These are phyloP conservation scores for Trichophyton simii DNA, from an alignment of 2,329 filamentous ascomycete genomes.

Conservation along the genomic window DNA sequence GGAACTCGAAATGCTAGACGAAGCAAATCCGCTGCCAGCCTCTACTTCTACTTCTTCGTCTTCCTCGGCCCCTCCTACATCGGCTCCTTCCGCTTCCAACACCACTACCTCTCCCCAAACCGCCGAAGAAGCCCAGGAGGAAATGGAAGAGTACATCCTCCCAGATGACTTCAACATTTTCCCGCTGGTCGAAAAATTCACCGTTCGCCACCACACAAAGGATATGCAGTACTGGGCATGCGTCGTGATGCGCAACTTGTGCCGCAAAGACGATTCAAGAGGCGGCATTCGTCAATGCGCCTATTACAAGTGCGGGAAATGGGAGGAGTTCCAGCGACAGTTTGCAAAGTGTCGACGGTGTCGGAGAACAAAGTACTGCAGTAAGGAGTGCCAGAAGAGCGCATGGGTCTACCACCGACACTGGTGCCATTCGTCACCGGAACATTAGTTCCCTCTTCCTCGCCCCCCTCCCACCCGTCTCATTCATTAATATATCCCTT, in stretches of 20 bases:
- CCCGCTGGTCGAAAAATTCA: slow-evolving; percentile 95
- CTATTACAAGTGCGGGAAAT: slow-evolving; percentile 95
- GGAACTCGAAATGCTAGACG: slow-evolving; percentile 69
- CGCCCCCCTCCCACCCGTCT: neutral
- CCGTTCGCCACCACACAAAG: slow-evolving; percentile 81
- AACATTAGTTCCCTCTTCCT: neutral
- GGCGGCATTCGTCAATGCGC: slow-evolving; percentile 95
- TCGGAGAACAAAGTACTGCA: slow-evolving; percentile 95
- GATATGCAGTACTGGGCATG: slow-evolving; percentile 99
- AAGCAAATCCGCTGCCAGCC: slow-evolving; percentile 40
- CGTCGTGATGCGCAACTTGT: slow-evolving; percentile 96
- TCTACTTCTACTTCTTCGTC: slow-evolving; percentile 7
- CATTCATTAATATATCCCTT: neutral
- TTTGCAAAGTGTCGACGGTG: slow-evolving; percentile 97
- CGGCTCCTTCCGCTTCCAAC: neutral
- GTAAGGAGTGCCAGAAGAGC: slow-evolving; percentile 98
- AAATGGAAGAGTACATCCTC: slow-evolving; percentile 76
- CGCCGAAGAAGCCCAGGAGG: slow-evolving; percentile 36
- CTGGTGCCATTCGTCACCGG: slow-evolving; percentile 56
- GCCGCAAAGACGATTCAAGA: slow-evolving; percentile 88
- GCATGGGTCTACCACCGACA: slow-evolving; percentile 97
- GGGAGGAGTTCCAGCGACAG: slow-evolving; percentile 92
- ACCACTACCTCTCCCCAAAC: neutral
- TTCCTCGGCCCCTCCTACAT: neutral
- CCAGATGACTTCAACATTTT: slow-evolving; percentile 98